phyloP scores from a whole-genome alignment of 805 yeast species.

The Metschnikowia lachancei region DNA sequence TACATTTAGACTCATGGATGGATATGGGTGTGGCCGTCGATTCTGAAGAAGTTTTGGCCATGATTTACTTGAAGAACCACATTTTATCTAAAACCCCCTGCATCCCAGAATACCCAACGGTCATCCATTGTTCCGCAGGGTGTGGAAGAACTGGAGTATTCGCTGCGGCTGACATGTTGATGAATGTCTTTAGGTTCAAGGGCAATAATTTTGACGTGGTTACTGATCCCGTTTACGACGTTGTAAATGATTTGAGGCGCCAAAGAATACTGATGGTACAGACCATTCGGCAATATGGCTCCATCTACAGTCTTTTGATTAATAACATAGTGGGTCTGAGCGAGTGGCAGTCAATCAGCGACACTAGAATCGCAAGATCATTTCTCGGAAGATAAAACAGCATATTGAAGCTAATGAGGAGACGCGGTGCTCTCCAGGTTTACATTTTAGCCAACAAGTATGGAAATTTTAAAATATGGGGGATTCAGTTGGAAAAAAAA shows the following conservation, averaged over 20 bases:
- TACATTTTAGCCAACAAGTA: background rate
- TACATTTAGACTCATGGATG: conserved; percentile 80
- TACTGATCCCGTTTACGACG: conserved; percentile 43
- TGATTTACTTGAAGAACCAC: conserved; percentile 34
- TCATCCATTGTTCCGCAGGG: conserved; percentile 88
- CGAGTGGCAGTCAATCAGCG: conserved; percentile 6
- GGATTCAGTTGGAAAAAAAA: too few relatives aligned
- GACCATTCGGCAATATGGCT: conserved; percentile 51
- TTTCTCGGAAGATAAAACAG: conserved; percentile 1
- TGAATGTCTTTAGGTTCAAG: conserved; percentile 31
- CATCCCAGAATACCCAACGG: conserved; percentile 34
- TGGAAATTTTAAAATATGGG: background rate
- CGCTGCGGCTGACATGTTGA: conserved; percentile 63
- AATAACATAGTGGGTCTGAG: conserved; percentile 5
- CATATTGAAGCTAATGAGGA: background rate
- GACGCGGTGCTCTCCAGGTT: background rate
- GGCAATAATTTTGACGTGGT: conserved; percentile 15
- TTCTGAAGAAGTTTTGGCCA: conserved; percentile 53
- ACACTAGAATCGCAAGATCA: conserved; percentile 5
- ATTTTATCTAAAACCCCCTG: conserved; percentile 8
- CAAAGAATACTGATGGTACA: conserved; percentile 61
- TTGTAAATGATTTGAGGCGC: conserved; percentile 47
- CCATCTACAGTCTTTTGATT: conserved; percentile 42
- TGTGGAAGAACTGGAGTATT: conserved; percentile 89
- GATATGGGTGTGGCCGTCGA: conserved; percentile 68